A percentile compares a stretch with the other conserved stretches of the same genome.
phyloP scores from a whole-genome alignment of 495 filamentous ascomycete genomes.

The Penicillium angulare region DNA sequence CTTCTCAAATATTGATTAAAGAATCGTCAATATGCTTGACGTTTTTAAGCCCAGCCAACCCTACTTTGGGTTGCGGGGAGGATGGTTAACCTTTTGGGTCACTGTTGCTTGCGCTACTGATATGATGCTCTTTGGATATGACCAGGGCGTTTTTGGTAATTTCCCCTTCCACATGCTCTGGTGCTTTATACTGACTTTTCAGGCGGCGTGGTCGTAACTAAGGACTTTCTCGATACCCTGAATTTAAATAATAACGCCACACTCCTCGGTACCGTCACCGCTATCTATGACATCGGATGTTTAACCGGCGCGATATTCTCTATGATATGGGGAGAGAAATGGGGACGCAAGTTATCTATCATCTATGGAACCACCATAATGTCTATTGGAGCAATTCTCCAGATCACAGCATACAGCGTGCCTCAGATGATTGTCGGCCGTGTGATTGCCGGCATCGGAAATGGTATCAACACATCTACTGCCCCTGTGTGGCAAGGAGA shows the following conservation, averaged over 20 bases:
- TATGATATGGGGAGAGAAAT: constrained; percentile 48
- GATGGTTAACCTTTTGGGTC: neutral
- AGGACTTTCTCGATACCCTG: neutral
- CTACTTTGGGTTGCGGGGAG: neutral
- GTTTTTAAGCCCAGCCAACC: neutral
- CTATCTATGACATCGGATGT: constrained; percentile 54
- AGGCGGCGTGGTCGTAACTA: neutral
- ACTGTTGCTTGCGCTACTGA: constrained; percentile 1
- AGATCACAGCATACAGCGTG: constrained; percentile 48
- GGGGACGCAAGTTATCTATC: constrained; percentile 54
- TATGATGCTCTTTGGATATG: constrained; percentile 16
- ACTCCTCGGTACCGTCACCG: constrained; percentile 31
- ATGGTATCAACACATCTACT: constrained; percentile 28
- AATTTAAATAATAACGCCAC: neutral
- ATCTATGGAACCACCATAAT: constrained; percentile 52
- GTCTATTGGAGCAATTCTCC: constrained; percentile 55
- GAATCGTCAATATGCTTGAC: neutral
- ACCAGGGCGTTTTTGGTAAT: constrained; percentile 17
- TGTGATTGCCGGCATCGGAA: constrained; percentile 21
- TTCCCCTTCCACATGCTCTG: neutral
- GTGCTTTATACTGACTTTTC: neutral
- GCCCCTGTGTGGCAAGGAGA: constrained; percentile 61
- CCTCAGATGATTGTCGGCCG: constrained; percentile 59
- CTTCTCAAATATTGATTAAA: too few relatives aligned
- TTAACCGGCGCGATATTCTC: constrained; percentile 52